These are phyloP conservation scores for Zasmidium angulare DNA, from an alignment of 2,329 filamentous ascomycete species.

Conservation along the genomic window DNA sequence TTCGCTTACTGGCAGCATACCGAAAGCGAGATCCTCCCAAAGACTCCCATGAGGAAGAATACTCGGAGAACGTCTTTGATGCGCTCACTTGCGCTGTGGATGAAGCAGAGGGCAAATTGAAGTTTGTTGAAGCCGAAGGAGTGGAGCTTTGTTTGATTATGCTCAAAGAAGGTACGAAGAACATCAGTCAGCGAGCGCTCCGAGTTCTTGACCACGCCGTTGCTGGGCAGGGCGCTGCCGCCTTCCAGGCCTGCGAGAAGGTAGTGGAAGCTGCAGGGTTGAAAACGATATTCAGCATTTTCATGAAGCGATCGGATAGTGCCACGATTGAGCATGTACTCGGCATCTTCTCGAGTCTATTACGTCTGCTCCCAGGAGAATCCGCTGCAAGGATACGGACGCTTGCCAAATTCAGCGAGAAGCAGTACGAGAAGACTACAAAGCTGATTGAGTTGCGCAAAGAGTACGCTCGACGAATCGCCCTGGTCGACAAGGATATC, in stretches of 20 bases:
- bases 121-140: slow-evolving; percentile 86
- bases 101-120: slow-evolving; percentile 69
- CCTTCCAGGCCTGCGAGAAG: slow-evolving; percentile 64
- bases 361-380: slow-evolving; percentile 75
- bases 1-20: slow-evolving; percentile 83
- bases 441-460: slow-evolving; percentile 70
- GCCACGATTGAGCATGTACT: slow-evolving; percentile 75
- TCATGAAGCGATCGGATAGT: slow-evolving; percentile 76
- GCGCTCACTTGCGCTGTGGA: slow-evolving; percentile 78
- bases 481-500: slow-evolving; percentile 63
- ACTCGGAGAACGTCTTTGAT: slow-evolving; percentile 91
- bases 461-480: slow-evolving; percentile 66
- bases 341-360: slow-evolving; percentile 78
- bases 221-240: slow-evolving; percentile 51
- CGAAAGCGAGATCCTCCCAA: slow-evolving; percentile 81
- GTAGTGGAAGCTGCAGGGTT: slow-evolving; percentile 82
- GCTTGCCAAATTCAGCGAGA: slow-evolving; percentile 93
- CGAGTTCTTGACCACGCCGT: slow-evolving; percentile 82
- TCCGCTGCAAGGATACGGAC: slow-evolving; percentile 77
- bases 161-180: slow-evolving; percentile 83
- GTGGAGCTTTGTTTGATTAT: slow-evolving; percentile 90
- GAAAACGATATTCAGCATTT: slow-evolving; percentile 80
- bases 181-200: slow-evolving; percentile 71
- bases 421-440: slow-evolving; percentile 80
- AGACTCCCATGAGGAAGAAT: slow-evolving; percentile 88